Base-by-base conservation (phyloP, 2,329 filamentous ascomycete species). In the Fusarium sp. region DNA sequence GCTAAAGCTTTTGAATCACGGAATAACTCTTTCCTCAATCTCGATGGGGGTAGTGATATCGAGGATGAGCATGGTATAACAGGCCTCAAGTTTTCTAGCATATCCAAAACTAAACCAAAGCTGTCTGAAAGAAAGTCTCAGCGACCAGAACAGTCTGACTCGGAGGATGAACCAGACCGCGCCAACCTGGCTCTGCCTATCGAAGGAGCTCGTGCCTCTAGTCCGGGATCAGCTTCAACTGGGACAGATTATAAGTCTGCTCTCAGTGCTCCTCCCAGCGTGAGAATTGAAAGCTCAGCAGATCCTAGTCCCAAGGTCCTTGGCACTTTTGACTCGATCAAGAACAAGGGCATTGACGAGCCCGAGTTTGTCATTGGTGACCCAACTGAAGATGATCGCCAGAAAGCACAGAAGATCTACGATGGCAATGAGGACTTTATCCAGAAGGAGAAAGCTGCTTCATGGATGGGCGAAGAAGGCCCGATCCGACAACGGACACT, bases 391-490 rank as follows among this genome's bases (percentile, higher is more conserved):
- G 90, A 92, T 61, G 94, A 97, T 73, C 86, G 87, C 22, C 88
- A 92, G 71, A 93, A 92, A 77, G 96, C 95, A 2, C 87, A 90
- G 73, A 91, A 90, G 76, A 94, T 99, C 42, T 98, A 89, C 77
- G 91, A 95, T 60, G 94, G 94, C 41, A 89, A 91, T 65, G 94
- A 97, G 76, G 90, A 93, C 54, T 92, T 94, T 64, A 90, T 96
- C 24, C 86, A 87, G 42, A 94, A 93, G 76, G 89, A 91, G 32
- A 91, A 92, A 77, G 94, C 94, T 18, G 94, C 94, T 27, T 88
- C 94, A 29, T 97, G 94, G 90, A 90, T 98, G 81, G 96, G 96
- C 73, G 93, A 96, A 74, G 88, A 91, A 67, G 88, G 88, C 1
- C 83, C 83, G 3, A 80, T 88, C 32, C 83, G 88, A 18, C 85